Base-by-base conservation (phyloP, 2,329 filamentous ascomycete genomes). In the Colletotrichum tabaci region DNA sequence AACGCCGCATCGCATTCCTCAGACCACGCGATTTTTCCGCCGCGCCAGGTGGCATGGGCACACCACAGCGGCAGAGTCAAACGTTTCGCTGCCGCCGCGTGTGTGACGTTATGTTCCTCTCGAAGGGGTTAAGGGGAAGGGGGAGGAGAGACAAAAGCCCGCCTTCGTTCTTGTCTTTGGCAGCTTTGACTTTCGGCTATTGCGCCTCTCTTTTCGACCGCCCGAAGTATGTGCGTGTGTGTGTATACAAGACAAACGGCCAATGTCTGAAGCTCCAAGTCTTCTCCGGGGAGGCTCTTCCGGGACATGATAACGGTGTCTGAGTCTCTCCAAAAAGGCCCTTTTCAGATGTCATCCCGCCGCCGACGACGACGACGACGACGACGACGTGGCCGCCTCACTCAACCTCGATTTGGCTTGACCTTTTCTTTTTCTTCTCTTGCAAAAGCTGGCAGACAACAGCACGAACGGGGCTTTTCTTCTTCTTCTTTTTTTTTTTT, bases 151-250 rank as follows among this genome's bases (percentile, higher is more conserved):
- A 70, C 62, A 66, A 21, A 30, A 30, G 1, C 5, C 30, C 30
- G 30, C 30, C 30, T 8, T 30, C 52, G 40, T 55, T 40, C 47
- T 55, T 47, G 40, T 55, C 38, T 47, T 55, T 30, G 42, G 18
- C 47, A 60, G 30, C 61, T 15, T 30, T 40, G 26, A 40, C 46
- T 23, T 38, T 66, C 67, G 67, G 67, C 30, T n/a, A 56, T 55
- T 61, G 67, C 60, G 55, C 55, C 67, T 35, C 67, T 35, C 16
- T 66, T 70, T 30, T 53, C 49, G 47, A 62, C 46, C 30, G 44
- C 47, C 26, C 26, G 26, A 26, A 26, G 26, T 26, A 26, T 26
- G 30, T n/a, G 18, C 30, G 12, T 49, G 30, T 49, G 26, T 8
- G n/a, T 26, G n/a, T 47, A 6, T 49, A n/a, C 49, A 21, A 38